Base-by-base conservation (phyloP, 1,284 basidiomycete species). In the Sanghuangporus baumii region DNA sequence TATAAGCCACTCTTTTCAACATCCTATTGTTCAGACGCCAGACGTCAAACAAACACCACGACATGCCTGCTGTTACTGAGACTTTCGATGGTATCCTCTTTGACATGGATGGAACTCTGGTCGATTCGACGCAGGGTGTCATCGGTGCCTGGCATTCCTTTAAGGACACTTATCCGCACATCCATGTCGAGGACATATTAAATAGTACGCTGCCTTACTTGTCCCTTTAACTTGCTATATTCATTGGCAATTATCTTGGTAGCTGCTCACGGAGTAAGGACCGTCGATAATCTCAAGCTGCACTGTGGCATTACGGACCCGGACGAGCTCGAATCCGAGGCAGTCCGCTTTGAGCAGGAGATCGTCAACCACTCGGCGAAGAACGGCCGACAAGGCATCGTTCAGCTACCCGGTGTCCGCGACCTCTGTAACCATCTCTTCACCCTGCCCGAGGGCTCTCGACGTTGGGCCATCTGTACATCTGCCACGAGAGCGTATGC, bases 211-310 rank as follows among this genome's bases (percentile, higher is more conserved):
- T n/a, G 58, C 55, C 56, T 31, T 37, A 8, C 38, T n/a, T 26
- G 38, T 52, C 3, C 37, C 14, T 8, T 38, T 1, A 26, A n/a
- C 12, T 7, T 18, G 40, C 38, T 14, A 26, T 8, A 6, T 26
- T 37, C 34, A 36, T 36, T 36, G 4, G 50, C 37, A 38, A 23
- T 34, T 7, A 12, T 34, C 26, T 38, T 6, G 8, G 6, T 70
- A 93, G 91, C 83, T 55, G 80, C 89, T 16, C 92, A 94, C 73
- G 92, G 92, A 48, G 82, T 93, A 43, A 84, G 92, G 59, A 93
- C 91, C 0, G 80, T 85, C 7, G 92, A 94, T 68, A 93, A 91
- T 74, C 79, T 94, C 63, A 80, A 76, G 66, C 84, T 78, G 55
- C 83, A 86, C 74, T 93, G 91, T 69, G 82, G 84, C 1, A 78